Percentiles rank a stretch among this genome's conserved stretches.
phyloP scores from a whole-genome alignment of 257 asterid genomes.

The Forsythia suspensa region DNA sequence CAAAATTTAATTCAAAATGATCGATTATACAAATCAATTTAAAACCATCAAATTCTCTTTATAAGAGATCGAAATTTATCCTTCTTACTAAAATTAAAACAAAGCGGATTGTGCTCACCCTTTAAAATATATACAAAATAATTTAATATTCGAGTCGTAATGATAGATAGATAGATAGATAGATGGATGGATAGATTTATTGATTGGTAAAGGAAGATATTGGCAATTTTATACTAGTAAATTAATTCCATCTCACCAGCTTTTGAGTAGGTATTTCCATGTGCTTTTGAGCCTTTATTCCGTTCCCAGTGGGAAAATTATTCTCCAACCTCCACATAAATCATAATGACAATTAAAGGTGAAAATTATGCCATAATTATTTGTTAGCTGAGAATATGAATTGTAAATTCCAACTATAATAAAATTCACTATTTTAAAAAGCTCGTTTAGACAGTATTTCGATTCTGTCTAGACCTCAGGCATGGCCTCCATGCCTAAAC shows the following conservation, averaged over 20 bases:
- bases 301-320: conserved; percentile 12
- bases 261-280: not conserved
- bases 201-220: not conserved
- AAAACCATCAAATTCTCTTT: no score
- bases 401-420: no score
- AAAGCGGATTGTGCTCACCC: no score
- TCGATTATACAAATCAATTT: no score
- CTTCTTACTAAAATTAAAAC: no score
- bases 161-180: no score
- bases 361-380: not conserved
- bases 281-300: not conserved
- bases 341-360: not conserved
- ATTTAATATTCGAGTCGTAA: no score
- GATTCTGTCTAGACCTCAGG: rapidly evolving
- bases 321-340: not conserved
- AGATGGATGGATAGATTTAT: not conserved
- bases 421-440: no score
- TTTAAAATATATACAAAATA: no score
- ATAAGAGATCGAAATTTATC: no score
- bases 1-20: no score
- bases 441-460: no score
- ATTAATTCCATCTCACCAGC: not conserved
- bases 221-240: not conserved
- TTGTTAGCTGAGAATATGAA: not conserved
- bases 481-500: rapidly evolving